Base-by-base conservation (phyloP, 306 rosid genomes). In the Cicer cuneatum region DNA sequence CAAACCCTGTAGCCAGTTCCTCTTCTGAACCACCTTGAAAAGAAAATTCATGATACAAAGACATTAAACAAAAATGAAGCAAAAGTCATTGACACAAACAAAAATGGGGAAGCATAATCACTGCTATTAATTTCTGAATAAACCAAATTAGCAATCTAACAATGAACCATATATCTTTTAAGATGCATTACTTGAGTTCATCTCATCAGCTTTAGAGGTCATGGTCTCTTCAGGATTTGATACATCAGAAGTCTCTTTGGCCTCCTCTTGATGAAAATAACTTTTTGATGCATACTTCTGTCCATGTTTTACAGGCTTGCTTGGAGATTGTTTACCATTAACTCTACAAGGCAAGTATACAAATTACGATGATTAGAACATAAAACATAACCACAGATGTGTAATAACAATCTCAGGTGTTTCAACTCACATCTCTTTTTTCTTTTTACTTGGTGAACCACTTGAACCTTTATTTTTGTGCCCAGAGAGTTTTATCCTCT, bases 401-500 rank as follows among this genome's bases (percentile, higher is more conserved):
- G 78, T 35, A 64, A 67, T 46, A 63, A 59, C 29, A 35, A 74
- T 66, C 58, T 48, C 39, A 65, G 42, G 5, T 21, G 48, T 47
- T 46, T 82, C 48, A 38, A 80, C 99, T 90, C 83, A 95, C 98
- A 39, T 47, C 61, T 87, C 84, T 70, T 66, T 85, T 45, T 82
- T 75, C 83, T 46, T 82, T 83, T 85, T 86, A 73, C 72, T 66
- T 71, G 53, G 73, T 15, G 87, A 81, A 79, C 83, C 82, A 19
- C 79, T 84, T 1, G 69, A 49, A 48, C 35, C 82, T 81, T 71
- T 90, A 58, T 24, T 80, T 69, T 86, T 90, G 74, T 40, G 74
- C 19, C 86, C 83, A 74, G 86, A 82, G 72, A 78, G 76, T 70
- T 83, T 90, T 47, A 71, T 75, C 86, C 89, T 95, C 99, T 92